Evolutionary conservation across 768 basidiomycete genomes (phyloP).

Genomic region (Lentinula boryana): DNA sequence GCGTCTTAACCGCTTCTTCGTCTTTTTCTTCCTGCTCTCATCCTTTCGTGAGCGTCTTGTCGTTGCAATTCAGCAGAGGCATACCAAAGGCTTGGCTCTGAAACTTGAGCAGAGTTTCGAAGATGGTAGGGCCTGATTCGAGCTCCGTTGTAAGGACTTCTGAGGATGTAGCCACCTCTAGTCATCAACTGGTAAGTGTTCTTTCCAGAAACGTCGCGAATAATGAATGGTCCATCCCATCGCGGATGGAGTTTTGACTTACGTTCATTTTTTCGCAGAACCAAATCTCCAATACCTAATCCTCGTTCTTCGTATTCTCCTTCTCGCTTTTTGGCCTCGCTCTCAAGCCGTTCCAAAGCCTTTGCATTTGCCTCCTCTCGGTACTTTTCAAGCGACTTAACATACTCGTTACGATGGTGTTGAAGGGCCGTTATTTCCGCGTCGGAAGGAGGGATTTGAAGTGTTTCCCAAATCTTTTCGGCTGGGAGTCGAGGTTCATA

Average conservation of each 20-base stretch:
- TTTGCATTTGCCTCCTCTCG: conserved; percentile 12
- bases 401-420: conserved; percentile 10
- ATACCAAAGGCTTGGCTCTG: too few relatives aligned
- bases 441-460: conserved; percentile 13
- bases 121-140: conserved; percentile 5
- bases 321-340: conserved; percentile 11
- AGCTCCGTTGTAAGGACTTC: conserved; percentile 8
- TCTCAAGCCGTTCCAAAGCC: conserved; percentile 10
- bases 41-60: too few relatives aligned
- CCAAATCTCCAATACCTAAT: conserved; percentile 14
- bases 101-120: not conserved
- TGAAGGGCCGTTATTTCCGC: conserved; percentile 13
- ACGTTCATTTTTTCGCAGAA: conserved; percentile 10
- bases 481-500: conserved; percentile 11
- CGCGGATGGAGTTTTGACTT: conserved; percentile 15
- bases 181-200: conserved; percentile 18
- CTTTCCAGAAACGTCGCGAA: conserved; percentile 7
- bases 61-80: too few relatives aligned
- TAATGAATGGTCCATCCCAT: conserved; percentile 17
- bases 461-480: conserved; percentile 9
- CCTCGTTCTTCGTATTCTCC: conserved; percentile 10
- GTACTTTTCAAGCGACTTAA: conserved; percentile 13
- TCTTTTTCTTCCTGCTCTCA: too few relatives aligned
- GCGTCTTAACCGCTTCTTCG: too few relatives aligned
- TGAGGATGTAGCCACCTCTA: conserved; percentile 8